Base-by-base conservation (phyloP, 441 rosid species). In the Brassica balearica region DNA sequence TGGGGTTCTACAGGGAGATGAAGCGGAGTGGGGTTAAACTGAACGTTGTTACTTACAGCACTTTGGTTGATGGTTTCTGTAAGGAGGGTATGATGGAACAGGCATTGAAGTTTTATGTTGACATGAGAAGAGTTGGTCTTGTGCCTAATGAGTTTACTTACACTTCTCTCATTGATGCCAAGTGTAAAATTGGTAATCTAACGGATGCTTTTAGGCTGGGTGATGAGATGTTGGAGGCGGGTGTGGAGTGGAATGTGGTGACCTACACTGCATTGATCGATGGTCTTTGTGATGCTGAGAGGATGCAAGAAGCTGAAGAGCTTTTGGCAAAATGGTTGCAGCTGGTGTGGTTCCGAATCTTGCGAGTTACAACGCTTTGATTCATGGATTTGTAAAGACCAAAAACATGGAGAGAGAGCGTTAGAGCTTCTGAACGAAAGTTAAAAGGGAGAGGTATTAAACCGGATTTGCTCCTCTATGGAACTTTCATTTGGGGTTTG, bases 11-110 rank as follows among this genome's bases (percentile, higher is more conserved):
- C 68, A 48, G 68, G 53, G 92, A 89, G 82, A 86, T 90, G 91
- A 90, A 82, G 83, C 75, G 8, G 15, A 75, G 69, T 67, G 91
- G 85, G 61, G 58, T 89, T 83, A 87, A 73, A 81, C 91, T 92
- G 9, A 88, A 89, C 81, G 91, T 88, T 82, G 84, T 87, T 46
- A 90, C 90, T 71, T 89, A 92, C 67, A 92, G 93, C 76, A 86
- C 95, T 55, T 63, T 92, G 72, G 84, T 92, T 75, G 97, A 90
- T 84, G 91, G 88, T 11, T 76, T 92, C 20, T 89, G 95, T 81
- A 90, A 90, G 76, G 93, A 87, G 55, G 89, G 88, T 56, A 92
- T 92, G 95, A 87, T 90, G 88, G 87, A 75, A 59, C 83, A 83
- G 58, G 95, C 92, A n/a, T 64, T 85, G 9, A 90, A 90, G 71